A percentile compares a stretch with the other conserved stretches of the same genome.
phyloP scores from a whole-genome alignment of 2,329 filamentous ascomycete species.

The Xylariaceae sp. region DNA sequence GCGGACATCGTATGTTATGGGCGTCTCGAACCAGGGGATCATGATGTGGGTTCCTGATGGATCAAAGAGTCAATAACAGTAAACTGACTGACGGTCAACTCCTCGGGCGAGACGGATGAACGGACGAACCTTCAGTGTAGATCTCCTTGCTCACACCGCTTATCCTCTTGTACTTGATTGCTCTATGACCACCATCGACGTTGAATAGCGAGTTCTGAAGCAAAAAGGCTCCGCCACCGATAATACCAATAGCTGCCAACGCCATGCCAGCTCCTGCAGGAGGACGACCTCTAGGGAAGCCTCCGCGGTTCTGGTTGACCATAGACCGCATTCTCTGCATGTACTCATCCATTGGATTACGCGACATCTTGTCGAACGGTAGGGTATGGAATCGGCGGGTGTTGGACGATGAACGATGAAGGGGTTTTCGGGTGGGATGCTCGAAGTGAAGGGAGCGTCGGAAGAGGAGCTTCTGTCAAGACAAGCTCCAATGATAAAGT shows the following conservation, averaged over 20 bases:
- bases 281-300: constrained; percentile 51
- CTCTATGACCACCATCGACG: constrained; percentile 97
- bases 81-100: neutral
- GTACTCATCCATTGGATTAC: constrained; percentile 42
- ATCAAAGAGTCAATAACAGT: constrained; percentile 26
- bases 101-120: neutral
- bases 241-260: constrained; percentile 50
- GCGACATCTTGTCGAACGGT: constrained; percentile 40
- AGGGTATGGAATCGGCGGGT: no score
- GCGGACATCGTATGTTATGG: constrained; percentile 96
- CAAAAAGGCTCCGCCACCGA: constrained; percentile 58
- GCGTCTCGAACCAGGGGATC: constrained; percentile 97
- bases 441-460: neutral
- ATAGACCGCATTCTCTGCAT: constrained; percentile 35
- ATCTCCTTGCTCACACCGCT: constrained; percentile 96
- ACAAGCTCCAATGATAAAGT: constrained; percentile 5
- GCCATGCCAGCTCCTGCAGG: constrained; percentile 50
- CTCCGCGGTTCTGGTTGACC: constrained; percentile 47
- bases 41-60: constrained; percentile 83
- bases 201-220: constrained; percentile 71
- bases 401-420: neutral
- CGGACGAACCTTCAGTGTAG: constrained; percentile 80
- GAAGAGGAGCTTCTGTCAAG: constrained; percentile 19
- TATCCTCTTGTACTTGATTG: constrained; percentile 96
- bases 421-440: constrained; percentile 2